Evolutionary conservation across 495 filamentous ascomycete genomes (phyloP), one percentile per base, ranked within the genome.

Genomic region (Talaromyces ruber): DNA sequence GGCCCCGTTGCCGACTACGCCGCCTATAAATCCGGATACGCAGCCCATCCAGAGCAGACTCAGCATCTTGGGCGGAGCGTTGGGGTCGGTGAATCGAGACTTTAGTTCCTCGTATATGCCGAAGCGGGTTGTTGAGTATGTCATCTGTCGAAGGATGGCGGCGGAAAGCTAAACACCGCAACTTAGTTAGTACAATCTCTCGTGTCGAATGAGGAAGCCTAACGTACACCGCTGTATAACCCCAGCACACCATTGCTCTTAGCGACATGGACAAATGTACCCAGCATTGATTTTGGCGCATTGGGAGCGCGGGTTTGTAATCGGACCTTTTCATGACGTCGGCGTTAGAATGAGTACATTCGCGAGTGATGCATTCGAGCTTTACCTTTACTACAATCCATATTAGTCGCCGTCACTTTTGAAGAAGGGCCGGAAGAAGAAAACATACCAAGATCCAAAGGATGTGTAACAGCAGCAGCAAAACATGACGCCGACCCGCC

Each of bases 91-190:
- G 65, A 90, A 80, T 50, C 76, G 82, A 26, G 82, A 75, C 74
- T 98, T 98, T 30, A 98, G 82, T 67, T 93, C 88, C 73, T 97
- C 93, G 77, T 97, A 97, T 53, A 95, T 87, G 60, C 93, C 93
- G 78, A 97, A 96, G 54, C 93, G 89, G 7, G 90, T 92, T 11
- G 92, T 97, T 34, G 86, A 91, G 76, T 97, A 97, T 52, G 93
- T 97, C 55, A 89, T 72, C 74, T 98, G 94, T 61, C 94, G 93
- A 54, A 98, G 69, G 54, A 97, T 80, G 58, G 93, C 92, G 63
- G 94, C 94, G 6, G 92, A 95, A 54, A 98, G 84, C 88, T 90
- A 68, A 62, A 68, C 29, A 55, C 12, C 25, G 3, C 5, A 47
- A 22, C 12, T 29, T 26, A 39, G 12, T n/a, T 28, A n/a, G 32